These are phyloP conservation scores for Mortierella sp. DNA, from an alignment of 371 early-diverging fungal species.

Conservation along the genomic window DNA sequence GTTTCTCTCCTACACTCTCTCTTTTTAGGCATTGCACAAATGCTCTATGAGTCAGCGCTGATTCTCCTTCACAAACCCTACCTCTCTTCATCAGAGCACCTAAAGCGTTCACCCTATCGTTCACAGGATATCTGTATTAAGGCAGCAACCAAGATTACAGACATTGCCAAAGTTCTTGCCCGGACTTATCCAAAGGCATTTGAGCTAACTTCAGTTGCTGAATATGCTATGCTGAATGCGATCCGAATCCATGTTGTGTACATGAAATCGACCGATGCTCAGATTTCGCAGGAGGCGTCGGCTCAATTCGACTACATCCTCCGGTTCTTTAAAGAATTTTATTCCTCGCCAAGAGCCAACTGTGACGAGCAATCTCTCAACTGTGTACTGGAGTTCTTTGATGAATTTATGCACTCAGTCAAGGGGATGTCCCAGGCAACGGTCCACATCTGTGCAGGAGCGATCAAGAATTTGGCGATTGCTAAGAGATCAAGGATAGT, in stretches of 20 bases:
- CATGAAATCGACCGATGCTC: conserved; percentile 30
- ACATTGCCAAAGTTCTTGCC: conserved; percentile 38
- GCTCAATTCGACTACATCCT: conserved; percentile 35
- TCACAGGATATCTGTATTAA: conserved; percentile 51
- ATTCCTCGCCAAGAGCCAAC: conserved; percentile 31
- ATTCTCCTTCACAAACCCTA: conserved; percentile 49
- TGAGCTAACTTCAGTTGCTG: conserved; percentile 27
- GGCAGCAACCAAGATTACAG: conserved; percentile 48
- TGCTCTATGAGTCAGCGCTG: conserved; percentile 45
- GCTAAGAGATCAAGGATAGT: conserved; percentile 44
- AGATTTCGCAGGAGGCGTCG: conserved; percentile 26
- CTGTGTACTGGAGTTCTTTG: conserved; percentile 49
- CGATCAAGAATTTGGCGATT: conserved; percentile 44
- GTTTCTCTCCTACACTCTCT: neutral
- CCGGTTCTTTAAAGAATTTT: conserved; percentile 45
- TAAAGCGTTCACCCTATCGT: conserved; percentile 44
- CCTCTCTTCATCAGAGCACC: conserved; percentile 31
- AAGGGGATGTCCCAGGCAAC: conserved; percentile 41
- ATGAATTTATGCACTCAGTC: conserved; percentile 47
- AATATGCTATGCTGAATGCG: conserved; percentile 40
- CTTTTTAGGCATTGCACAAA: conserved; percentile 39
- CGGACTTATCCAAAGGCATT: conserved; percentile 31
- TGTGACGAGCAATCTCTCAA: conserved; percentile 39
- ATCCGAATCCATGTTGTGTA: conserved; percentile 49
- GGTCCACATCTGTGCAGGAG: conserved; percentile 41